phyloP scores from a whole-genome alignment of 192 early-diverging fungal species.

The Linnemannia hyalina region DNA sequence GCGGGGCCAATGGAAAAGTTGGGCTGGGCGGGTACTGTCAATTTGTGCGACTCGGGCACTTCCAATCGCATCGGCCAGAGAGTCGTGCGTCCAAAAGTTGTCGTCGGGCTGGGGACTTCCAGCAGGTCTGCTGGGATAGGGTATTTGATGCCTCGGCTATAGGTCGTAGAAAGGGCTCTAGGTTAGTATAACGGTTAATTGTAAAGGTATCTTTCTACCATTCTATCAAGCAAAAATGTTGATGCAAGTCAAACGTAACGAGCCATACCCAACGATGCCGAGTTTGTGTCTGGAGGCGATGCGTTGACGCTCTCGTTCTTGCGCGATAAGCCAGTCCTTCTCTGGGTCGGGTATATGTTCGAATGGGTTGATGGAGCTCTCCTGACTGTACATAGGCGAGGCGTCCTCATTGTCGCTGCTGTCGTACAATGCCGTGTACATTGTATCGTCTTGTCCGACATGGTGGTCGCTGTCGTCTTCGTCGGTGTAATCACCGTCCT shows the following conservation, averaged over 20 bases:
- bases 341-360: slow-evolving; percentile 2
- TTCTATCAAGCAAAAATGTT: background rate
- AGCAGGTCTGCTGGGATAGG: background rate
- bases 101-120: slow-evolving; percentile 3
- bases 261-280: slow-evolving; percentile 19
- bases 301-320: slow-evolving; percentile 6
- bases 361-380: background rate
- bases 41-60: background rate
- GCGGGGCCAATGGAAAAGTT: slow-evolving; percentile 1
- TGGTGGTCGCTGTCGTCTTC: background rate
- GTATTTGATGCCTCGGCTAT: slow-evolving; percentile 29
- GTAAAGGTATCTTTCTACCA: background rate
- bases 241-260: background rate
- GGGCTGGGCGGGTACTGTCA: background rate
- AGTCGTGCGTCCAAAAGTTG: background rate
- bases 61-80: slow-evolving; percentile 7
- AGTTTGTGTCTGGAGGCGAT: slow-evolving; percentile 15
- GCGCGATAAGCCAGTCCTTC: background rate
- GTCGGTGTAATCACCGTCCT: background rate
- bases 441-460: background rate
- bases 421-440: background rate
- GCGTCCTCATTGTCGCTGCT: background rate
- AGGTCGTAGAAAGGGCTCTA: background rate
- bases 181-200: background rate
- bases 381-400: background rate